These are phyloP conservation scores for Sideroxylon spinosum DNA, from an alignment of 179 eudicot genomes.

Conservation along the genomic window DNA sequence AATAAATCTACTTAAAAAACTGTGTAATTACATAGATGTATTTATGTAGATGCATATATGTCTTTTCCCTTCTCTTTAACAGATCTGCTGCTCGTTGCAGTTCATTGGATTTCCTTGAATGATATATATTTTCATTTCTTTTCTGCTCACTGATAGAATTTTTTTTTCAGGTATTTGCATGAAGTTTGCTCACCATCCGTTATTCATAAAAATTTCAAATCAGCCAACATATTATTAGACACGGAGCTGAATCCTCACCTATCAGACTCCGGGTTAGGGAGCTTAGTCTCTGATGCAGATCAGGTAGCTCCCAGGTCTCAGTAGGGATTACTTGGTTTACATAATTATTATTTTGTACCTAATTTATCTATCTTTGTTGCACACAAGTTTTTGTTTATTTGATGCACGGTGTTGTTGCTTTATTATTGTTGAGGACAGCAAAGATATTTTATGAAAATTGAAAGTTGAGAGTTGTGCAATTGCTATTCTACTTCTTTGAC, in stretches of 20 bases:
- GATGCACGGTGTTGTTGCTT: not conserved
- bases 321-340: not conserved
- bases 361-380: not conserved
- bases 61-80: not conserved
- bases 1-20: not conserved
- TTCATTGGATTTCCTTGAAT: not conserved
- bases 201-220: slow-evolving; percentile 82
- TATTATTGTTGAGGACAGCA: not conserved
- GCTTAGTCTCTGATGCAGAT: slow-evolving; percentile 65
- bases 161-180: slow-evolving; percentile 74
- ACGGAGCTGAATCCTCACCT: slow-evolving; percentile 87
- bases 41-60: not conserved
- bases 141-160: not conserved
- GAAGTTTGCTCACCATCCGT: slow-evolving; percentile 96
- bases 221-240: slow-evolving; percentile 88
- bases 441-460: not conserved
- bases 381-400: not conserved
- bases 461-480: not conserved
- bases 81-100: not conserved
- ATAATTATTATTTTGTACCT: not conserved
- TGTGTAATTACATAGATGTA: not conserved
- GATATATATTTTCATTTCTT: not conserved
- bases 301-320: slow-evolving; percentile 45
- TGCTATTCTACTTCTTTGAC: not conserved
- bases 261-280: slow-evolving; percentile 76